Evolutionary conservation across 441 rosid genomes (phyloP).

Genomic region (Erysimum pusillum): DNA sequence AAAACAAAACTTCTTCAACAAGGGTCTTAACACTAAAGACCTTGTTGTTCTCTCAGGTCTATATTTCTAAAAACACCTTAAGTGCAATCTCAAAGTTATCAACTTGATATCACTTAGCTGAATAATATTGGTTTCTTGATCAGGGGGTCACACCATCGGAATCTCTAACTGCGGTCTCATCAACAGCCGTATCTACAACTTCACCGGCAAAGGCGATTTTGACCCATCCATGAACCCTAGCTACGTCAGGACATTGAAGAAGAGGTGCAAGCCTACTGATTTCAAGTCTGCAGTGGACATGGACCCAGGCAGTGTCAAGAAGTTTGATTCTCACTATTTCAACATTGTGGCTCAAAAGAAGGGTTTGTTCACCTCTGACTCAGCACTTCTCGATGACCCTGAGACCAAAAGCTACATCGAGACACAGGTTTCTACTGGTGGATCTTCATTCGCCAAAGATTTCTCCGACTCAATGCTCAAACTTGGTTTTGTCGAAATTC

Average conservation of each 20-base stretch:
- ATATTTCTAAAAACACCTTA: not conserved
- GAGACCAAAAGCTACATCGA: constrained; percentile 59
- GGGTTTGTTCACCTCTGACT: constrained; percentile 68
- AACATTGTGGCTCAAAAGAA: constrained; percentile 55
- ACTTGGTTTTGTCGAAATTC: constrained; percentile 55
- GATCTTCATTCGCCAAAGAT: constrained; percentile 54
- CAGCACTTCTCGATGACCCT: constrained; percentile 59
- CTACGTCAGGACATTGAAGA: constrained; percentile 53
- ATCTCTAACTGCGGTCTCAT: constrained; percentile 47
- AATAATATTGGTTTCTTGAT: constrained; percentile 13
- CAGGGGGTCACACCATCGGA: constrained; percentile 76
- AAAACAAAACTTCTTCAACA: constrained; percentile 49
- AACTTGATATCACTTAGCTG: not conserved
- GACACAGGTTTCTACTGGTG: constrained; percentile 46
- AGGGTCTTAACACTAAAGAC: constrained; percentile 68
- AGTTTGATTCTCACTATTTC: constrained; percentile 62
- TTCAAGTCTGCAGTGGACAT: constrained; percentile 49
- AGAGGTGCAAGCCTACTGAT: constrained; percentile 55
- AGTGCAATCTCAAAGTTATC: not conserved
- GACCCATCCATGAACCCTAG: constrained; percentile 63
- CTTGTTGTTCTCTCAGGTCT: constrained; percentile 74
- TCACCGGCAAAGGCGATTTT: constrained; percentile 63
- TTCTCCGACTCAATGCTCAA: constrained; percentile 64
- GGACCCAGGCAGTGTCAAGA: constrained; percentile 69
- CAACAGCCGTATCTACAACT: constrained; percentile 56